These are phyloP conservation scores for Colletotrichum australisinense DNA, from an alignment of 2,329 filamentous ascomycete species.

Conservation along the genomic window DNA sequence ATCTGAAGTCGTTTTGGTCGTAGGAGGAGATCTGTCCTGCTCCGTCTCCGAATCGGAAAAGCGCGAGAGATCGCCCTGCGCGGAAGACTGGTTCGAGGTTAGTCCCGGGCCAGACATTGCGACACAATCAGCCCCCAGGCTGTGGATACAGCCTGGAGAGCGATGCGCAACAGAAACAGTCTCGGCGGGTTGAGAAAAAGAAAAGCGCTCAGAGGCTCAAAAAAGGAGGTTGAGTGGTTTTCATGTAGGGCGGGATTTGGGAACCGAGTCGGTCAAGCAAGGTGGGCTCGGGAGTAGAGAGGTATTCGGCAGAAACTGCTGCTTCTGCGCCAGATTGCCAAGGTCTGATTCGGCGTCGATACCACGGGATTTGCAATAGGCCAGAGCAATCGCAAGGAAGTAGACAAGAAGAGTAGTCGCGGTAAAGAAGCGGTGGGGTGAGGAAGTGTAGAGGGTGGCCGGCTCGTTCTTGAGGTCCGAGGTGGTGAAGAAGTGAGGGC, in stretches of 20 bases:
- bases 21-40: constrained; percentile 40
- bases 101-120: constrained; percentile 43
- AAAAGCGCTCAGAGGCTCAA: background rate
- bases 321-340: background rate
- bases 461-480: background rate
- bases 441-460: background rate
- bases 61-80: constrained; percentile 50
- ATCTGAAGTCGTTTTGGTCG: constrained; percentile 55
- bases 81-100: constrained; percentile 42
- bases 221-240: constrained; percentile 3
- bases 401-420: background rate
- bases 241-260: constrained; percentile 18
- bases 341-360: background rate
- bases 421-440: background rate
- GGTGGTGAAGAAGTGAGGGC: background rate
- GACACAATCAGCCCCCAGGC: constrained; percentile 18
- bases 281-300: background rate
- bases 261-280: background rate
- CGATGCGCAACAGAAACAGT: constrained; percentile 6
- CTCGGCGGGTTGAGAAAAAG: background rate
- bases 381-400: background rate
- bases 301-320: background rate
- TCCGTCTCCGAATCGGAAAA: constrained; percentile 60
- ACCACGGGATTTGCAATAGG: background rate
- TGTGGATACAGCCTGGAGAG: constrained; percentile 12